Conservation (phyloP, 345 rosid genomes). For the Microthlaspi erraticum region DNA sequence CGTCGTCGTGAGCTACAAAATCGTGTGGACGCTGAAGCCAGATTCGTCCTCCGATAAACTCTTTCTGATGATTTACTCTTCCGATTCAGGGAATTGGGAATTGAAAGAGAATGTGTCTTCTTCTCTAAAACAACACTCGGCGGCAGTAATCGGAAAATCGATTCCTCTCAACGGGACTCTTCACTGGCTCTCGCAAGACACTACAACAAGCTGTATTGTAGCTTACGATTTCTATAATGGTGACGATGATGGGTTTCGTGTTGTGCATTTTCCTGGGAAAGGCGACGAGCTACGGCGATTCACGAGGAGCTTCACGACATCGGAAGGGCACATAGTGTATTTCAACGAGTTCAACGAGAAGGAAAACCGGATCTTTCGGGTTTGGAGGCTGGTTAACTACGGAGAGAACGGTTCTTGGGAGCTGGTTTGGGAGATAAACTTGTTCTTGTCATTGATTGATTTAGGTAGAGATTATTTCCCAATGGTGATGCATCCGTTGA, state of each 20-base stretch:
- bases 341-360: conserved; percentile 14
- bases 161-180: conserved; percentile 32
- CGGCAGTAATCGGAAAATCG: not conserved
- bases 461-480: not conserved
- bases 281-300: not conserved
- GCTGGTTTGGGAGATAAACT: conserved; percentile 7
- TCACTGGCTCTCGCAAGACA: conserved; percentile 24
- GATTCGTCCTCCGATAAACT: not conserved
- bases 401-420: conserved; percentile 20
- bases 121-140: not conserved
- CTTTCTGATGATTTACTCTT: conserved; percentile 12
- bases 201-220: not conserved
- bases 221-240: conserved; percentile 25
- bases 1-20: conserved; percentile 29
- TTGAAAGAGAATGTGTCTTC: not conserved
- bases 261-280: conserved; percentile 2
- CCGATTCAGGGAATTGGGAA: conserved; percentile 28
- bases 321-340: conserved; percentile 25
- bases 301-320: conserved; percentile 17
- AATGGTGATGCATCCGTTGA: conserved; percentile 35
- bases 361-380: not conserved
- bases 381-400: conserved; percentile 34
- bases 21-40: conserved; percentile 21
- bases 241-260: not conserved
- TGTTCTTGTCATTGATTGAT: not conserved